These are phyloP conservation scores for Beverwykella pulmonaria DNA, from an alignment of 495 filamentous ascomycete species.

Conservation along the genomic window DNA sequence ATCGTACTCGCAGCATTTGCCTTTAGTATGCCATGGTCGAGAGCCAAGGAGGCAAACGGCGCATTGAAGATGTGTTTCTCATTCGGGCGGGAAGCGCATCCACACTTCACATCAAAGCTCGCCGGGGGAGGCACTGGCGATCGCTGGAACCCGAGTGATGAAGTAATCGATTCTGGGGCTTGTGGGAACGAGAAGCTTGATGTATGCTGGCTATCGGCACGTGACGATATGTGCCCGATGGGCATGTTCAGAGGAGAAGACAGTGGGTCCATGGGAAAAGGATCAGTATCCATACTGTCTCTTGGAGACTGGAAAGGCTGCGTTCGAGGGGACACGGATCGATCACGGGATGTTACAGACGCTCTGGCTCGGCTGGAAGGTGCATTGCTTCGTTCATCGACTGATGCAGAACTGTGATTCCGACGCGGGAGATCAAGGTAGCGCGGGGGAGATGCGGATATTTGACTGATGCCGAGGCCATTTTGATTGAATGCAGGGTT, in stretches of 20 bases:
- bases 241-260: neutral
- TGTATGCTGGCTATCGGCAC: constrained; percentile 1
- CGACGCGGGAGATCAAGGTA: neutral
- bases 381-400: neutral
- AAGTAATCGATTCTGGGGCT: neutral
- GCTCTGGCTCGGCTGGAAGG: neutral
- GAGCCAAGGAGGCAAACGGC: too few relatives aligned
- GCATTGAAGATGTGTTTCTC: constrained; percentile 26
- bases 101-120: constrained; percentile 11
- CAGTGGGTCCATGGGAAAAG: constrained; percentile 1
- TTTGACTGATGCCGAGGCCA: neutral
- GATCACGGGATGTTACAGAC: neutral
- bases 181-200: constrained; percentile 2
- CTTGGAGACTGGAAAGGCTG: neutral
- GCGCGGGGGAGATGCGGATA: neutral
- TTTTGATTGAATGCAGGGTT: neutral
- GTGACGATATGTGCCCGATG: neutral
- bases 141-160: neutral
- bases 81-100: constrained; percentile 6
- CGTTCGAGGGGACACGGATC: constrained; percentile 7
- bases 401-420: neutral
- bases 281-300: constrained; percentile 1
- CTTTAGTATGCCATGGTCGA: neutral
- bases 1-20: neutral
- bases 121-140: constrained; percentile 12